These are phyloP conservation scores for Diaporthe vaccinii DNA, from an alignment of 2,329 filamentous ascomycete genomes.

Conservation along the genomic window DNA sequence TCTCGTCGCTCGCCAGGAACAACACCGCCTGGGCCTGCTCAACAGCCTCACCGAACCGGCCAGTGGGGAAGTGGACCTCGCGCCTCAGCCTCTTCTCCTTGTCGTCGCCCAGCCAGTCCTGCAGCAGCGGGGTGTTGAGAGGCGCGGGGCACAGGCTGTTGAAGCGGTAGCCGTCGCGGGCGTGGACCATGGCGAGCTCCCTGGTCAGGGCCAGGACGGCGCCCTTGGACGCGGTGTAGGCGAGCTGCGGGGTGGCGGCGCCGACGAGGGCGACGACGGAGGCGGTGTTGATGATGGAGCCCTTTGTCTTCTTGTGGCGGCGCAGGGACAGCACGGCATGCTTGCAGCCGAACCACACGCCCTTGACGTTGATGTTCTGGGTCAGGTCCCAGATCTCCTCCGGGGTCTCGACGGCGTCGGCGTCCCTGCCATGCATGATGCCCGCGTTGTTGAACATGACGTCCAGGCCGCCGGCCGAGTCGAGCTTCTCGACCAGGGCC, in stretches of 20 bases:
- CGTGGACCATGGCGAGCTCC: slow-evolving; percentile 92
- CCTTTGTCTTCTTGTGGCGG: slow-evolving; percentile 81
- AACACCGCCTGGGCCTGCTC: slow-evolving; percentile 93
- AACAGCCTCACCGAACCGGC: slow-evolving; percentile 91
- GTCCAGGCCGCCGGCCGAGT: slow-evolving; percentile 89
- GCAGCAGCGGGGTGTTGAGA: slow-evolving; percentile 90
- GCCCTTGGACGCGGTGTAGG: slow-evolving; percentile 95
- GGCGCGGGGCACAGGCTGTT: slow-evolving; percentile 92
- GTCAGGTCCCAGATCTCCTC: slow-evolving; percentile 96
- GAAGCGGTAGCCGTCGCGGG: slow-evolving; percentile 89
- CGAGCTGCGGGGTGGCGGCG: slow-evolving; percentile 88
- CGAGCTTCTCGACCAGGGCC: slow-evolving; percentile 79
- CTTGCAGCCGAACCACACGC: slow-evolving; percentile 97
- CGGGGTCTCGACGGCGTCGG: slow-evolving; percentile 84
- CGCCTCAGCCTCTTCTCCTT: slow-evolving; percentile 83
- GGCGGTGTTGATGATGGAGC: slow-evolving; percentile 92
- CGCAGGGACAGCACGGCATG: slow-evolving; percentile 88
- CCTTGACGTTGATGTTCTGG: slow-evolving; percentile 96
- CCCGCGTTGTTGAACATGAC: slow-evolving; percentile 98
- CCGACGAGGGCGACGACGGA: slow-evolving; percentile 90
- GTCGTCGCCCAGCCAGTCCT: slow-evolving; percentile 95
- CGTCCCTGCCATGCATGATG: slow-evolving; percentile 91
- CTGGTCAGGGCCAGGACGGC: slow-evolving; percentile 91
- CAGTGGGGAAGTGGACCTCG: slow-evolving; percentile 90
- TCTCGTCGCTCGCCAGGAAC: slow-evolving; percentile 89